These are phyloP conservation scores for Fusarium sp. DNA, from an alignment of 2,329 filamentous ascomycete species.

Conservation along the genomic window DNA sequence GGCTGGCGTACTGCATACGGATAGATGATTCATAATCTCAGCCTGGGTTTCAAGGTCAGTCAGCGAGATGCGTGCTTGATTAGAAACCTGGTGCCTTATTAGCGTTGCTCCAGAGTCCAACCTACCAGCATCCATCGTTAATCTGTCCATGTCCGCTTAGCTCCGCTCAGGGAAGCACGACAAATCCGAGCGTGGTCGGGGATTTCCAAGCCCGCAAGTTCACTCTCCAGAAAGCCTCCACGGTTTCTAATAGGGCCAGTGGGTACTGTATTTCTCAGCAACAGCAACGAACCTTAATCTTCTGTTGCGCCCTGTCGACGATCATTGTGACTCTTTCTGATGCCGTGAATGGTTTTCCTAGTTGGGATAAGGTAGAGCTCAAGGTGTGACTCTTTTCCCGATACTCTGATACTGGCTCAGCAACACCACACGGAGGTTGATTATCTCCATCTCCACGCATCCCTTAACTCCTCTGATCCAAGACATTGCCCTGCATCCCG, in stretches of 20 bases:
- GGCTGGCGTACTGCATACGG: slow-evolving; percentile 14
- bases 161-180: slow-evolving; percentile 26
- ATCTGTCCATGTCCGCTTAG: slow-evolving; percentile 34
- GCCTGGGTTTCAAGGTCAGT: slow-evolving; percentile 31
- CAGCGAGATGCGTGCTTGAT: slow-evolving; percentile 34
- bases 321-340: slow-evolving; percentile 34
- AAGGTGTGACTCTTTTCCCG: slow-evolving; percentile 31
- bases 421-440: slow-evolving; percentile 6
- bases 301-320: slow-evolving; percentile 33
- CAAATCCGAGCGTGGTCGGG: slow-evolving; percentile 29
- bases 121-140: slow-evolving; percentile 23
- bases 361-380: slow-evolving; percentile 15
- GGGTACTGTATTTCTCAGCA: slow-evolving; percentile 41
- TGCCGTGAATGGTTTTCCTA: slow-evolving; percentile 23
- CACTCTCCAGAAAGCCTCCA: slow-evolving; percentile 23
- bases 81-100: slow-evolving; percentile 40
- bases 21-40: slow-evolving; percentile 44
- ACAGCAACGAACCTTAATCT: slow-evolving; percentile 31
- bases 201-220: slow-evolving; percentile 34
- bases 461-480: slow-evolving; percentile 18
- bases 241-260: background rate
- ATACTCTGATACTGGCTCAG: slow-evolving; percentile 17
- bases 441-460: slow-evolving; percentile 24
- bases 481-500: slow-evolving; percentile 41
- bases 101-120: slow-evolving; percentile 12